A percentile compares a stretch with the other conserved stretches of the same genome.
phyloP scores from a whole-genome alignment of 2,329 filamentous ascomycete genomes.

The Penicillium sp. region DNA sequence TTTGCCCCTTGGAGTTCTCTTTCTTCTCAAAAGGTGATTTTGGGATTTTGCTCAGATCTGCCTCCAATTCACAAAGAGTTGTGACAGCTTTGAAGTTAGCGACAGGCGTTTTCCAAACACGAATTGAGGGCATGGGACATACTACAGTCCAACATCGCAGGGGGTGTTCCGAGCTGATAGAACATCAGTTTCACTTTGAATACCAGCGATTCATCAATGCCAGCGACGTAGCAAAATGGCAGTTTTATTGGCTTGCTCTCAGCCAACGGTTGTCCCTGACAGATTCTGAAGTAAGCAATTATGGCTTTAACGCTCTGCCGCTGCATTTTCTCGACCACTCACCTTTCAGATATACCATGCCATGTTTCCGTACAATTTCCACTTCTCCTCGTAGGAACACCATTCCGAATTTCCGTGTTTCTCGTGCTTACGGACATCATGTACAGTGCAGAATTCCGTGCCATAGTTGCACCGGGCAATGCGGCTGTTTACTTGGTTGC shows the following conservation, averaged over 20 bases:
- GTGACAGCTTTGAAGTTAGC: constrained; percentile 7
- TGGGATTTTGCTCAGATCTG: constrained; percentile 24
- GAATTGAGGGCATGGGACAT: neutral
- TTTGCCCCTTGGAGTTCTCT: constrained; percentile 15
- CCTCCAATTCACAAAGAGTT: constrained; percentile 16
- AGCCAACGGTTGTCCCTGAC: constrained; percentile 15
- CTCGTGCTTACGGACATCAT: no score
- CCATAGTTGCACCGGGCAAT: constrained; percentile 26
- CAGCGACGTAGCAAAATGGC: neutral
- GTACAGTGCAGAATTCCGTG: accelerated
- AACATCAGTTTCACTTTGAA: constrained; percentile 2
- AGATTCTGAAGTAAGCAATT: neutral
- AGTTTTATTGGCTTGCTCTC: constrained; percentile 21
- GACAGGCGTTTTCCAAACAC: no score
- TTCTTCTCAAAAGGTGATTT: constrained; percentile 15
- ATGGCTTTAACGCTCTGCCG: neutral
- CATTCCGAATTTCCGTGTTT: no score
- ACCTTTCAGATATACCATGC: constrained; percentile 28
- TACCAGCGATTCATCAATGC: neutral
- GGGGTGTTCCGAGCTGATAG: neutral
- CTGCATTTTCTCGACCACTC: neutral
- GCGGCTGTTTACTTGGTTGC: constrained; percentile 24
- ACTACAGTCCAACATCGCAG: neutral
- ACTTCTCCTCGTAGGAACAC: constrained; percentile 12
- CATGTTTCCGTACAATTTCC: neutral